Base-by-base conservation (phyloP, 768 basidiomycete species). In the Heimioporus sp. region DNA sequence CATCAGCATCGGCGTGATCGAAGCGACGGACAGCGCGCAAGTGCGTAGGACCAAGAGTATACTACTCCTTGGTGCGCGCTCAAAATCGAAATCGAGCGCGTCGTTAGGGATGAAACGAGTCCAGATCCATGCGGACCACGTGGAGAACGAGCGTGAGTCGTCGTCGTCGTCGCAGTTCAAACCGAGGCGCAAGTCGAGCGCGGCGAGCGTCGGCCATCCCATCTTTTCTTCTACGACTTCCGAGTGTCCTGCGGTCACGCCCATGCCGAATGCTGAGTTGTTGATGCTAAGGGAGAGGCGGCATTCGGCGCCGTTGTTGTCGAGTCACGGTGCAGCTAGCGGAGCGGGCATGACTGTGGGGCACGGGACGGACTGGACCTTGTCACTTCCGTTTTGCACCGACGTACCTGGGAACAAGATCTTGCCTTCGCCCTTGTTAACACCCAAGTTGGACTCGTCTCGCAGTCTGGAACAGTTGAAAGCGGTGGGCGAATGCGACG, bases 1-100 rank as follows among this genome's bases (percentile, higher is more conserved):
- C 0, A 57, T 52, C 9, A 70, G 68, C 46, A 55, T 68, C 39
- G 58, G 68, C 3, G 58, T 68, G n/a, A 59, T 70, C 10, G 68
- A 68, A 37, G 68, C 66, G 39, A 62, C 66, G 17, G 66, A 64
- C 24, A 54, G 59, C 12, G 45, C 42, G 1, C 57, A 61, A 10
- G 61, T 62, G n/a, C 62, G 62, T 24, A 57, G 64, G 16, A 68
- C 68, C 28, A 68, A 68, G 36, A 68, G 67, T 46, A 68, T 70
- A 1, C 17, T 70, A 0, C n/a, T 70, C n/a, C 61, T 68, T 1
- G 60, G 64, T 7, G 24, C 24, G 24, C 24, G 24, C 12, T 58
- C 68, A 32, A 49, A 54, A 48, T 63, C 65, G 4, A 66, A 68
- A 50, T 57, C 62, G 21, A 54, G 39, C 24, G 34, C 16, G 20